Evolutionary conservation across 2,329 filamentous ascomycete species (phyloP).

Genomic region (Aspergillus amoenus): DNA sequence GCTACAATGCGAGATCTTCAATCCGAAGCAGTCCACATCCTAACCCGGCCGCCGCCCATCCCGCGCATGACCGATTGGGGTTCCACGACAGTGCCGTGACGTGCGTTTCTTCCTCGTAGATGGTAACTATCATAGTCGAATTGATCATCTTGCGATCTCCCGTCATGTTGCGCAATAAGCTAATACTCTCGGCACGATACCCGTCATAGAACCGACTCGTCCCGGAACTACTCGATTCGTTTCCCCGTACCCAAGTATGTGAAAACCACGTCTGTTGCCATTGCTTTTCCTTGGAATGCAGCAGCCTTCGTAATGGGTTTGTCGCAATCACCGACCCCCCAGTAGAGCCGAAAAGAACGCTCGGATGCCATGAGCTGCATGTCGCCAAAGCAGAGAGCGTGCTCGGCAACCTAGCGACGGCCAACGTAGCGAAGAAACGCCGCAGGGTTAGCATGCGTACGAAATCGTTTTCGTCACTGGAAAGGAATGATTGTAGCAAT

Average conservation of each 20-base stretch:
- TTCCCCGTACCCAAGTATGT: conserved; percentile 53
- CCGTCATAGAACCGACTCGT: conserved; percentile 47
- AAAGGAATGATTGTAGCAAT: conserved; percentile 53
- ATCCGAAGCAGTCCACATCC: conserved; percentile 66
- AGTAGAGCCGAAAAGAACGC: conserved; percentile 52
- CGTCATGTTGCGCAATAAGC: conserved; percentile 29
- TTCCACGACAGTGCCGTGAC: conserved; percentile 67
- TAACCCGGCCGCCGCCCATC: conserved; percentile 66
- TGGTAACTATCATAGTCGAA: conserved; percentile 38
- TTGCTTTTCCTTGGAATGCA: conserved; percentile 51
- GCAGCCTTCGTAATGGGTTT: conserved; percentile 53
- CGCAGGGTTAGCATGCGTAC: conserved; percentile 51
- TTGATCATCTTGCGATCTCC: conserved; percentile 33
- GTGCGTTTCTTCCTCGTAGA: conserved; percentile 64
- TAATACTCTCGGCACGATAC: conserved; percentile 41
- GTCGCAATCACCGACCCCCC: conserved; percentile 52
- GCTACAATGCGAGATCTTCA: conserved; percentile 59
- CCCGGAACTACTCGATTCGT: conserved; percentile 29
- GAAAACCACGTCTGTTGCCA: conserved; percentile 59
- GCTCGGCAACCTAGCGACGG: conserved; percentile 48
- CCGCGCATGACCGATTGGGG: conserved; percentile 63
- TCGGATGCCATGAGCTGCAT: conserved; percentile 51
- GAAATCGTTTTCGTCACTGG: conserved; percentile 55
- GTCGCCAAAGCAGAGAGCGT: conserved; percentile 34
- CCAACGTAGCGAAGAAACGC: conserved; percentile 52